Conservation (phyloP, 2,329 filamentous ascomycete species). For the Colletotrichum musicola region DNA sequence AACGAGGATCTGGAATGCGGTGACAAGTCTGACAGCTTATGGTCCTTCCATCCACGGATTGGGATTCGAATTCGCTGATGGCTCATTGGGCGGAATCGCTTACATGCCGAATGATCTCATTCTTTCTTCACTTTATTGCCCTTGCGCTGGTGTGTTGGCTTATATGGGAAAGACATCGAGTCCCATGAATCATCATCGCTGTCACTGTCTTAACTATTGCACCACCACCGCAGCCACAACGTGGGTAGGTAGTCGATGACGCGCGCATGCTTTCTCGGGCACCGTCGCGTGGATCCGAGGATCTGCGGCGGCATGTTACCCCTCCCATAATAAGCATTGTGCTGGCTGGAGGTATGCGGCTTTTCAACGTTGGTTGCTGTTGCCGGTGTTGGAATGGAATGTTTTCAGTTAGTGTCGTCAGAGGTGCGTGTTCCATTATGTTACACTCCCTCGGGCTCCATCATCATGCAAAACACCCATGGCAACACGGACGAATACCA, state of each 20-base stretch:
- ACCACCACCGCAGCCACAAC: no score
- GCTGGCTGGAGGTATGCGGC: neutral
- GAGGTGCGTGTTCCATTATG: constrained; percentile 8
- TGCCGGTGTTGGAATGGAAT: no score
- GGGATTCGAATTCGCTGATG: neutral
- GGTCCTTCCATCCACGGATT: neutral
- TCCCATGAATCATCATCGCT: constrained; percentile 27
- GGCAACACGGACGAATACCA: no score
- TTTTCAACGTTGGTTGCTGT: neutral
- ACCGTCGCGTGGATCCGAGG: no score
- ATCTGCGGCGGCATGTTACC: no score
- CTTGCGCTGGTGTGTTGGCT: constrained; percentile 1
- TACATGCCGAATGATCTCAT: constrained; percentile 28
- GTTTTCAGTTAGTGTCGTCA: constrained; percentile 16
- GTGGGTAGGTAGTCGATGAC: no score
- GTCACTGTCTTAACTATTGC: constrained; percentile 2
- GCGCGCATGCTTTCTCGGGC: no score
- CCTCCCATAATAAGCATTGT: no score
- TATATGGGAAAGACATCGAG: constrained; percentile 3
- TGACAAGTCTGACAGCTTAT: constrained; percentile 1
- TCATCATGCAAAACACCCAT: no score
- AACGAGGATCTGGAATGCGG: no score
- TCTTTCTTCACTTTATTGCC: neutral
- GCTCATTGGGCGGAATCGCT: constrained; percentile 7
- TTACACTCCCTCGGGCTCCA: neutral